Conservation (phyloP, 1,284 basidiomycete species). For the Apiotrichum montevideense region DNA sequence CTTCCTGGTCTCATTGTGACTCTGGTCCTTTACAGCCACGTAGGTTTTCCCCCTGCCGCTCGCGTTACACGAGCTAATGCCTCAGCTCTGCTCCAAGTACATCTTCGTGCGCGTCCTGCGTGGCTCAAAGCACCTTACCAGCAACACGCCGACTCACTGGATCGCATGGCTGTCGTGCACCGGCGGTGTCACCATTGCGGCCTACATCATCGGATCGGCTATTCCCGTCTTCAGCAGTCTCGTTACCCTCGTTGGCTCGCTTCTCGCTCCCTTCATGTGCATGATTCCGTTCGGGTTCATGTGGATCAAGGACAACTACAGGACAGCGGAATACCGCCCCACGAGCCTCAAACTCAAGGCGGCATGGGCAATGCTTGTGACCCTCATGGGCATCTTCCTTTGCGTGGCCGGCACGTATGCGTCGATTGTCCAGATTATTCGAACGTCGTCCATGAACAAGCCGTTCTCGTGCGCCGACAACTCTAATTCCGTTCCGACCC, state of each 20-base stretch:
- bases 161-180: conserved; percentile 54
- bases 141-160: conserved; percentile 57
- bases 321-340: conserved; percentile 1
- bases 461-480: conserved; percentile 25
- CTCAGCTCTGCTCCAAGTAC: conserved; percentile 52
- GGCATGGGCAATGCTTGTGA: conserved; percentile 22
- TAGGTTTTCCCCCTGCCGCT: not conserved
- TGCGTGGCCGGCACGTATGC: conserved; percentile 28
- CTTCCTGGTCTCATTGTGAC: conserved; percentile 29
- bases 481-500: conserved; percentile 1
- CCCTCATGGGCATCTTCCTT: conserved; percentile 25
- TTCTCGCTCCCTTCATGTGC: conserved; percentile 17
- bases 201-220: conserved; percentile 17
- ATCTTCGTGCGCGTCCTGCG: conserved; percentile 59
- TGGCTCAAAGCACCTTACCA: conserved; percentile 54
- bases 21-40: not conserved
- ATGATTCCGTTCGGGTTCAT: conserved; percentile 21
- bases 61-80: too few species aligned
- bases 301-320: conserved; percentile 34
- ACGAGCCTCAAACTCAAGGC: not conserved
- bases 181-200: conserved; percentile 3
- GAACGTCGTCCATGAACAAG: conserved; percentile 3
- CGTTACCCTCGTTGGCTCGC: conserved; percentile 26
- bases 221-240: conserved; percentile 24
- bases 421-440: conserved; percentile 16